These are phyloP conservation scores for Hymenoscyphus scutula DNA, from an alignment of 2,329 filamentous ascomycete species.

Conservation along the genomic window DNA sequence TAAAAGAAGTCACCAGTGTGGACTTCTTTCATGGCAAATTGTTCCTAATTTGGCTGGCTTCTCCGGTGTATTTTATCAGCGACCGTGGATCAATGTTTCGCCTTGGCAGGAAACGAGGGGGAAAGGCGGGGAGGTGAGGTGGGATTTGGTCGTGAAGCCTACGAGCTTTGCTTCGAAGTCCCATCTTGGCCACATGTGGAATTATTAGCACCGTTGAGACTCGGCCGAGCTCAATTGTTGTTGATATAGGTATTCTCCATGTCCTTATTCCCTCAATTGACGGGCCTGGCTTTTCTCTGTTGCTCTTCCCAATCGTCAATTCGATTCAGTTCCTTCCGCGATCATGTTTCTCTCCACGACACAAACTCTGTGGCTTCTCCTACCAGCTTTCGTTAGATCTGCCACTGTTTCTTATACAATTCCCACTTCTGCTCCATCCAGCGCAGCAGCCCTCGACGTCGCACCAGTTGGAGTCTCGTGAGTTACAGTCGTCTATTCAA, in stretches of 20 bases:
- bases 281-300: background rate
- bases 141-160: background rate
- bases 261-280: too few species aligned
- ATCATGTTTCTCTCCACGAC: constrained; percentile 17
- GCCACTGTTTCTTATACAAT: constrained; percentile 25
- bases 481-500: constrained; percentile 21
- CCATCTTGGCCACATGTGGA: background rate
- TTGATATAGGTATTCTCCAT: background rate
- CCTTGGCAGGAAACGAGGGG: constrained; percentile 1
- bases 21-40: background rate
- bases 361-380: constrained; percentile 19
- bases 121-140: background rate
- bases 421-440: constrained; percentile 25
- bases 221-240: background rate
- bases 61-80: background rate
- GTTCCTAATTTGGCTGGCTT: background rate
- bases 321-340: too few species aligned
- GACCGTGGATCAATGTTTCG: constrained; percentile 1
- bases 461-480: constrained; percentile 48
- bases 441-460: constrained; percentile 34
- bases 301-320: background rate
- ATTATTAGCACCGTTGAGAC: background rate
- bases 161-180: background rate
- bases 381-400: constrained; percentile 16
- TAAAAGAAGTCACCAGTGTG: constrained; percentile 4